Percentiles rank a stretch among this genome's conserved stretches.
These are phyloP conservation scores for Blastocystis sp. DNA, from an alignment of 352 stramenopile species.

Conservation along the genomic window DNA sequence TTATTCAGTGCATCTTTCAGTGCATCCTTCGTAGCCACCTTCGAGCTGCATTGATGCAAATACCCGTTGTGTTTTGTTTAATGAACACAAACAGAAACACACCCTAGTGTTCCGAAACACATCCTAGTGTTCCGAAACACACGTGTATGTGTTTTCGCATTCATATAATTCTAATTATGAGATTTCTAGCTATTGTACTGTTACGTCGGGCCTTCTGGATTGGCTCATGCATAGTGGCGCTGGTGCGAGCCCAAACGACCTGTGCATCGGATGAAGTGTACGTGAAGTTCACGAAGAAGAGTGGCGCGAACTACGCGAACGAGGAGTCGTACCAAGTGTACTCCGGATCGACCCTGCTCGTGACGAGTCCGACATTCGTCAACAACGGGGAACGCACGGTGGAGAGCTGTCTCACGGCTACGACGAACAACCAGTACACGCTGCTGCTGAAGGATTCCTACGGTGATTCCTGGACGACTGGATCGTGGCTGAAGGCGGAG, in stretches of 20 bases:
- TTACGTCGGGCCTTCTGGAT: too few relatives aligned
- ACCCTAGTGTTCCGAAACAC: too few relatives aligned
- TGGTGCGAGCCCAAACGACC: background rate
- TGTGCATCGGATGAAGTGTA: background rate
- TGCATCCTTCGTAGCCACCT: too few relatives aligned
- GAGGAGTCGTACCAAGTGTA: slow-evolving; percentile 51
- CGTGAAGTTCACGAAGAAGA: slow-evolving; percentile 27
- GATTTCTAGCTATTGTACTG: too few relatives aligned
- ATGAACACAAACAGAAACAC: too few relatives aligned
- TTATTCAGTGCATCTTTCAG: too few relatives aligned
- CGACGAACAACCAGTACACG: slow-evolving; percentile 59
- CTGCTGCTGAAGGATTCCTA: slow-evolving; percentile 17
- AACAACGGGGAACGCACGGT: background rate
- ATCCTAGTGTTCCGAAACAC: too few relatives aligned
- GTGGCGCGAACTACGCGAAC: background rate
- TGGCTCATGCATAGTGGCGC: too few relatives aligned
- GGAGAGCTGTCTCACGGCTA: slow-evolving; percentile 15
- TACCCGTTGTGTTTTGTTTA: too few relatives aligned
- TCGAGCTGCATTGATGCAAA: too few relatives aligned
- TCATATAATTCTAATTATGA: too few relatives aligned
- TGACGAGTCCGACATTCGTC: slow-evolving; percentile 1
- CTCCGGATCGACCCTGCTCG: background rate
- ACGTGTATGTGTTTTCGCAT: too few relatives aligned
- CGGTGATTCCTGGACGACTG: slow-evolving; percentile 38
- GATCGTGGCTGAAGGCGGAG: background rate